These are phyloP conservation scores for Trametes elegans DNA, from an alignment of 768 basidiomycete species.

Conservation along the genomic window DNA sequence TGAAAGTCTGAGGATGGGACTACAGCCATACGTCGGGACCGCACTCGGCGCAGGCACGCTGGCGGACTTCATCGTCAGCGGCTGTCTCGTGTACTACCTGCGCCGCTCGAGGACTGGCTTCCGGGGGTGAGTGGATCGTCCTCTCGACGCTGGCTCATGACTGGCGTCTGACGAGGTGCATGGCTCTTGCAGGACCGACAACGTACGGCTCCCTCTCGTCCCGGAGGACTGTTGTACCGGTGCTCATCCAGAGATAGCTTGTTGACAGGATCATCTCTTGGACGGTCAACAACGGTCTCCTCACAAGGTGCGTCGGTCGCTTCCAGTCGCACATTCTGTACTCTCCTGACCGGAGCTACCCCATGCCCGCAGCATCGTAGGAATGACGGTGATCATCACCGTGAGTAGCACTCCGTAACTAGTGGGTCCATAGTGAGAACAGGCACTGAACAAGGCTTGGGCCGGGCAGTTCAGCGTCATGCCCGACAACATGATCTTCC, in stretches of 20 bases:
- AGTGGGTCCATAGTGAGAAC: background rate
- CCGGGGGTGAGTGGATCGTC: conserved; percentile 1
- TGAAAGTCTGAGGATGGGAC: background rate
- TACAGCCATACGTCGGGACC: conserved; percentile 1
- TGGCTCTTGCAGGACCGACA: background rate
- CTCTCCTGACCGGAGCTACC: background rate
- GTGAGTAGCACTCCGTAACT: background rate
- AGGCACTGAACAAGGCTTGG: background rate
- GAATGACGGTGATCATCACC: conserved; percentile 9
- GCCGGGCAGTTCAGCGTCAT: conserved; percentile 5
- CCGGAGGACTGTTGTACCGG: background rate
- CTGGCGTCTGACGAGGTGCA: too few relatives aligned
- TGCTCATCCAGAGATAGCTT: background rate
- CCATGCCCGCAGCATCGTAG: conserved; percentile 5
- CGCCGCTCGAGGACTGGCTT: conserved; percentile 7
- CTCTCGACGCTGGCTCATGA: background rate
- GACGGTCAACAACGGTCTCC: conserved; percentile 15
- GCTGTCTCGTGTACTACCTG: conserved; percentile 8
- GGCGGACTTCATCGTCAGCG: conserved; percentile 15
- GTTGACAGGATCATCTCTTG: conserved; percentile 17
- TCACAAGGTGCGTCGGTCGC: conserved; percentile 10
- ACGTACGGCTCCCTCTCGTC: too few relatives aligned
- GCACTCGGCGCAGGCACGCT: conserved; percentile 15
- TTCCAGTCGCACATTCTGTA: background rate
- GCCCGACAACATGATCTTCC: conserved; percentile 17